Percentiles rank a stretch among this genome's conserved stretches.
Conservation (phyloP, 2,329 filamentous ascomycete species). For the Monosporascus sp. region DNA sequence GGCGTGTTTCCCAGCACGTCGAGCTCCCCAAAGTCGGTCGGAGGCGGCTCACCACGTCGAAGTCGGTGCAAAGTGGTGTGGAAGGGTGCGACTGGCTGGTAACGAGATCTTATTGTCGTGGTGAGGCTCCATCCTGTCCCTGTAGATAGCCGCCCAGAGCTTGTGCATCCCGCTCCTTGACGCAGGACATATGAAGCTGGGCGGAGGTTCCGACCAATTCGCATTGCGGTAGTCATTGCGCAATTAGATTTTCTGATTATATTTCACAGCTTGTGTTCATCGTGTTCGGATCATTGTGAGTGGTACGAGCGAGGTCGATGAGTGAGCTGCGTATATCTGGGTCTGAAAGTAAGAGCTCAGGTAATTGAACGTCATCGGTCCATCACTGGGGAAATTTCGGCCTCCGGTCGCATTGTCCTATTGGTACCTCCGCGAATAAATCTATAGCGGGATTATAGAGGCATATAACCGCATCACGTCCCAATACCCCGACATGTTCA, state of each 20-base stretch:
- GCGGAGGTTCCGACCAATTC: conserved; percentile 11
- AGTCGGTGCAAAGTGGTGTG: conserved; percentile 13
- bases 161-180: conserved; percentile 5
- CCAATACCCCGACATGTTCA: too few relatives aligned
- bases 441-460: background rate
- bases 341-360: conserved; percentile 2
- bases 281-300: background rate
- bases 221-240: conserved; percentile 17
- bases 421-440: background rate
- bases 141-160: conserved; percentile 5
- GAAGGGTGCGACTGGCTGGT: conserved; percentile 12
- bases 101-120: conserved; percentile 1
- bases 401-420: too few relatives aligned
- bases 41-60: conserved; percentile 20
- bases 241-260: conserved; percentile 5
- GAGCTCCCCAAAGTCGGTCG: conserved; percentile 65
- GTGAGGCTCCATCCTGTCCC: background rate
- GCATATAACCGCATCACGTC: background rate
- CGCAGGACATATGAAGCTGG: conserved; percentile 9
- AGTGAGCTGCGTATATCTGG: too few relatives aligned
- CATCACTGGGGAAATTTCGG: conserved; percentile 11
- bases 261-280: background rate
- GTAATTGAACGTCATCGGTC: conserved; percentile 21
- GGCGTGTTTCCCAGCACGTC: conserved; percentile 76
- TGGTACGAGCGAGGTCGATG: too few relatives aligned